Conservation (phyloP, 2,329 filamentous ascomycete species). For the Akanthomyces dipterigenus region DNA sequence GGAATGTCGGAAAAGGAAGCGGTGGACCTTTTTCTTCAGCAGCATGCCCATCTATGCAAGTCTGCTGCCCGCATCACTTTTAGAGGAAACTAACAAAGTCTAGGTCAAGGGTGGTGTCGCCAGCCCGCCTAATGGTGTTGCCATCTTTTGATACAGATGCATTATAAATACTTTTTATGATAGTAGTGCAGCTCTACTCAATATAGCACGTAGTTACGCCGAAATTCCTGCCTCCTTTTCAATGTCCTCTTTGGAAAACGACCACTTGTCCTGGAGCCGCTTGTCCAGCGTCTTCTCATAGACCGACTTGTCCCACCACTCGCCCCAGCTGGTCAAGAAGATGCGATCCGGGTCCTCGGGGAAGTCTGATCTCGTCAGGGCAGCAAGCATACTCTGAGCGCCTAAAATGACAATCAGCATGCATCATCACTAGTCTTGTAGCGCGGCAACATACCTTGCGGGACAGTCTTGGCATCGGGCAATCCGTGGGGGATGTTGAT, state of each 20-base stretch:
- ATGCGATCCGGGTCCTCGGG: constrained; percentile 45
- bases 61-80: neutral
- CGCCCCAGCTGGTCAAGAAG: constrained; percentile 50
- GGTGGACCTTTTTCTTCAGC: constrained; percentile 36
- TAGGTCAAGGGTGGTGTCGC: constrained; percentile 31
- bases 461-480: constrained; percentile 41
- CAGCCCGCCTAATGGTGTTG: constrained; percentile 31
- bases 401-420: constrained; percentile 24
- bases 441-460: constrained; percentile 32
- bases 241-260: constrained; percentile 38
- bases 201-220: neutral
- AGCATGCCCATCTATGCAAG: constrained; percentile 29
- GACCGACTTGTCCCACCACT: constrained; percentile 45
- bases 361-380: constrained; percentile 38
- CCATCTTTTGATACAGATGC: constrained; percentile 25
- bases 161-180: too few species aligned
- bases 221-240: constrained; percentile 34
- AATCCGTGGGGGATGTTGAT: constrained; percentile 24
- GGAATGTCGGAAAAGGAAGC: constrained; percentile 24
- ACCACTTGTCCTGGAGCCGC: constrained; percentile 46
- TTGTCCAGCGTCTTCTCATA: constrained; percentile 36
- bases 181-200: too few species aligned
- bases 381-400: constrained; percentile 37
- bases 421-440: too few species aligned
- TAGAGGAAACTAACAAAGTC: neutral